Evolutionary conservation across 1,284 basidiomycete genomes (phyloP).

Genomic region (Cutaneotrichosporon daszewskae): DNA sequence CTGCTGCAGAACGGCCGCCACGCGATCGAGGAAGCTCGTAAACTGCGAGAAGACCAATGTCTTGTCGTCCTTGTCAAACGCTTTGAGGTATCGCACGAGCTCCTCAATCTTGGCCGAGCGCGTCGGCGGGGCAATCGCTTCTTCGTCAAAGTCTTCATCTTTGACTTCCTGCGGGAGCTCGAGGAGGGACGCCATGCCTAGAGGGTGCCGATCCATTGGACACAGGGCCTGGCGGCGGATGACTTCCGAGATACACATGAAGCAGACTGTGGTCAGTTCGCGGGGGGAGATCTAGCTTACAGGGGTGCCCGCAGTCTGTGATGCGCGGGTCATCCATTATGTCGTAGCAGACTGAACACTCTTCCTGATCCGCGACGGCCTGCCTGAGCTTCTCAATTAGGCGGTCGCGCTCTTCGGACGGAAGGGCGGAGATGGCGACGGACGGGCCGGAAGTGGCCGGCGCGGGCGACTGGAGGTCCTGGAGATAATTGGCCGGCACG

Average conservation of each 20-base stretch:
- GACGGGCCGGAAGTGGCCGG: slow-evolving; percentile 30
- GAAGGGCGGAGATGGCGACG: slow-evolving; percentile 22
- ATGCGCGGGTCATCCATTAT: slow-evolving; percentile 65
- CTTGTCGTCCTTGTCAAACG: slow-evolving; percentile 66
- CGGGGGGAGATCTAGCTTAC: slow-evolving; percentile 14
- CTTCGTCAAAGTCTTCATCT: slow-evolving; percentile 14
- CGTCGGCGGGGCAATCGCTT: slow-evolving; percentile 27
- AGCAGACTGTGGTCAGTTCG: slow-evolving; percentile 52
- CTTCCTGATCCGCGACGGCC: slow-evolving; percentile 73
- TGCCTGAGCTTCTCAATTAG: slow-evolving; percentile 62
- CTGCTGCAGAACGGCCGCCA: slow-evolving; percentile 61
- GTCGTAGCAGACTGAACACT: slow-evolving; percentile 68
- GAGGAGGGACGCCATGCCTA: slow-evolving; percentile 59
- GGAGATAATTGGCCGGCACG: slow-evolving; percentile 67
- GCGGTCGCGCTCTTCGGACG: slow-evolving; percentile 39
- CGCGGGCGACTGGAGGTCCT: slow-evolving; percentile 52
- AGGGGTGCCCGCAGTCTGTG: slow-evolving; percentile 69
- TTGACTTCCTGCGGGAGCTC: slow-evolving; percentile 56
- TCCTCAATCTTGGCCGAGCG: slow-evolving; percentile 78
- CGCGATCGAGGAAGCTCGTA: slow-evolving; percentile 73
- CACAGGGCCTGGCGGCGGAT: slow-evolving; percentile 64
- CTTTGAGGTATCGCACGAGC: slow-evolving; percentile 62
- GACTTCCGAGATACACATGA: slow-evolving; percentile 55
- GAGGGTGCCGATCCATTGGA: slow-evolving; percentile 73
- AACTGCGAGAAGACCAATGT: slow-evolving; percentile 80